Evolutionary conservation across 2,329 filamentous ascomycete genomes (phyloP), one percentile per base, ranked within the genome.

Genomic region (Beauveria rudraprayagi): DNA sequence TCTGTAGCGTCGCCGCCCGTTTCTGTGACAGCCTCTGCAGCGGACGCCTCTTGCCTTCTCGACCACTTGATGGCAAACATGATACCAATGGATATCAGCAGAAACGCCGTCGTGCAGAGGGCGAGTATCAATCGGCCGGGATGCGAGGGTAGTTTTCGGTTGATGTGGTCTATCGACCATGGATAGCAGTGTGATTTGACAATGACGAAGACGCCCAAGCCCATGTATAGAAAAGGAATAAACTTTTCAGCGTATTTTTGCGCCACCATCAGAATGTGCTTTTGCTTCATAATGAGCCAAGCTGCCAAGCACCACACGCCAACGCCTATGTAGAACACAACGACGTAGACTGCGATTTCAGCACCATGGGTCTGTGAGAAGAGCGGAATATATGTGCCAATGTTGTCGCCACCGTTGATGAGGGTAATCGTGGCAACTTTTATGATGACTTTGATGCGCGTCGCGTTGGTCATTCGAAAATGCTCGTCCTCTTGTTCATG

Each of bases 381-480:
- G 1, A 73, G 65, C 9, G 71, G 71, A 8, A 74, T 67, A 59
- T 73, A 74, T 1, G 69, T 72, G 43, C 72, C 67, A 53, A 74
- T 71, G 44, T 74, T 74, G 64, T 74, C 72, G 16, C 69, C 70
- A 24, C 71, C 71, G 57, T 73, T 73, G 66, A 73, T 71, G 19
- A 74, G 44, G 5, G 71, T 74, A 57, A 73, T 67, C 37, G 58
- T 56, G 11, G 68, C 65, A 19, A 73, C 71, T 53, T 70, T 72
- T 30, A 70, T 40, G 1, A 72, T 63, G 46, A 60, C 64, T 46
- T 61, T 68, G 24, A 67, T 47, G 3, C 65, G 58, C 22, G 58
- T 55, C 30, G 34, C 51, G 34, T 30, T n/a, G 2, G 58, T 61
- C 51, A 61, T 61, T n/a, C 37, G 58, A 2, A 50, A 34, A 37